Evolutionary conservation across 139 green algal species (phyloP).

Genomic region (Haematococcus lacustris): DNA sequence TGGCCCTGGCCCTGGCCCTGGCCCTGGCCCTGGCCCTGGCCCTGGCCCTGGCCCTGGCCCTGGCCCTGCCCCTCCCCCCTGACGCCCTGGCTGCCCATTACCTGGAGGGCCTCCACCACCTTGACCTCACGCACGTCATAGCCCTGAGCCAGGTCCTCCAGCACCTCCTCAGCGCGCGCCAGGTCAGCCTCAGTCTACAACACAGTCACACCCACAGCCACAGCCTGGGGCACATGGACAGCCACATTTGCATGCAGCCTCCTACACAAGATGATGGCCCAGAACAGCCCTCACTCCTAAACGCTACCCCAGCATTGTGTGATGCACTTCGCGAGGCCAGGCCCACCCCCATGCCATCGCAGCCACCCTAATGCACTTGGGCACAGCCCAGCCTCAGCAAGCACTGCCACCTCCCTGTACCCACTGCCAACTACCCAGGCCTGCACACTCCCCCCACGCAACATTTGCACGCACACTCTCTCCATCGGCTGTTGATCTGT

Average conservation of each 20-base stretch:
- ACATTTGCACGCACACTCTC: slow-evolving; percentile 1
- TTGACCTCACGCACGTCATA: slow-evolving; percentile 9
- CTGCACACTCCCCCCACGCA: slow-evolving; percentile 8
- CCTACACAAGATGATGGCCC: not conserved
- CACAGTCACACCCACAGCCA: slow-evolving; percentile 3
- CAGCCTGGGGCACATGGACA: no score
- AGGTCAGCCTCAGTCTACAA: no score
- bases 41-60: no score
- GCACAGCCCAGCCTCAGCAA: not conserved
- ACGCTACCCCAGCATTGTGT: no score
- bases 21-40: no score
- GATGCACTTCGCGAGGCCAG: no score
- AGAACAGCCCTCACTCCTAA: not conserved
- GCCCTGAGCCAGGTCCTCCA: not conserved
- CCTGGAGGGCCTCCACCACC: slow-evolving; percentile 12
- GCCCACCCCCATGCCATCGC: no score
- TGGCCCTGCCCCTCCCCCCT: not conserved
- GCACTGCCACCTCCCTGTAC: not conserved
- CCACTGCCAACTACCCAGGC: not conserved
- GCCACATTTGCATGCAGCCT: not conserved
- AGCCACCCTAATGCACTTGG: not conserved
- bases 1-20: no score
- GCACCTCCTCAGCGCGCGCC: slow-evolving; percentile 1
- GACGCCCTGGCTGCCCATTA: not conserved
- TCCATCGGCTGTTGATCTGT: no score